phyloP scores from a whole-genome alignment of 768 basidiomycete genomes.

The Pleurotus platypus region DNA sequence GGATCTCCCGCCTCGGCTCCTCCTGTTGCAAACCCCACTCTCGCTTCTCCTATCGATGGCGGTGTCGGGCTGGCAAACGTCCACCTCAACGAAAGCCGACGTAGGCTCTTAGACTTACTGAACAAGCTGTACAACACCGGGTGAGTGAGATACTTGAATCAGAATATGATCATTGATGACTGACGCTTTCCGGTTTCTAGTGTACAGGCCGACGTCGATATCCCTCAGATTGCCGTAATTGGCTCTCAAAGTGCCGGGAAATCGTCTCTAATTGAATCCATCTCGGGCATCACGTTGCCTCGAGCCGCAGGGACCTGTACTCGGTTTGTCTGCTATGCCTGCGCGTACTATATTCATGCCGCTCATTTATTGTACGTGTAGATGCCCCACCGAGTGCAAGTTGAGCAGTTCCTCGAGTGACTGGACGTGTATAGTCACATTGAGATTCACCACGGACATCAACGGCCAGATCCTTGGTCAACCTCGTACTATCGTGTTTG shows the following conservation, averaged over 20 bases:
- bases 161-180: conserved; percentile 1
- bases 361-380: conserved; percentile 14
- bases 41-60: conserved; percentile 6
- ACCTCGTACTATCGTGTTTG: conserved; percentile 39
- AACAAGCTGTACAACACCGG: conserved; percentile 62
- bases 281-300: conserved; percentile 69
- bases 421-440: conserved; percentile 51
- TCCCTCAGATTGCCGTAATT: conserved; percentile 72
- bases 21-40: not conserved
- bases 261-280: conserved; percentile 74
- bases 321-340: conserved; percentile 32
- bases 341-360: not conserved
- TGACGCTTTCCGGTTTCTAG: conserved; percentile 30
- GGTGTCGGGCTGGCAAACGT: conserved; percentile 52
- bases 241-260: conserved; percentile 76
- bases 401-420: conserved; percentile 33
- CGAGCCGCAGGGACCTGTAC: conserved; percentile 76
- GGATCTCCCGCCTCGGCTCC: too few species aligned
- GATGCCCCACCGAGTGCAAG: conserved; percentile 58
- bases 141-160: conserved; percentile 24
- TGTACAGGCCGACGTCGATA: conserved; percentile 65
- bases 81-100: conserved; percentile 33
- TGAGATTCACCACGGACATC: conserved; percentile 40
- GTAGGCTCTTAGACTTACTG: conserved; percentile 53
- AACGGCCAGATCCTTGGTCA: conserved; percentile 34